Evolutionary conservation across 345 rosid genomes (phyloP).

Genomic region (Salix exigua): DNA sequence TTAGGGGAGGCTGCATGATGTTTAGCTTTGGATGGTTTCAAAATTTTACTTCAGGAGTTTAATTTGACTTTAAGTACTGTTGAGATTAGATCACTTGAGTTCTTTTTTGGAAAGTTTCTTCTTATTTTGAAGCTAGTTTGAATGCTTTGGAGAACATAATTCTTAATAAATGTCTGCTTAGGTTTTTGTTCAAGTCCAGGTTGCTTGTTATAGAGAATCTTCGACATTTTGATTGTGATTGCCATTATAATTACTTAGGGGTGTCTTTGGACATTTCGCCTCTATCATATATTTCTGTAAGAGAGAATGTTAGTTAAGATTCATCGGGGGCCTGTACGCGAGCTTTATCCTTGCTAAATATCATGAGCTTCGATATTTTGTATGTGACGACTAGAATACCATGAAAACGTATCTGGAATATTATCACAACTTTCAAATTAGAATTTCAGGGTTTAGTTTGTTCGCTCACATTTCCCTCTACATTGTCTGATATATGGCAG

Average conservation of each 20-base stretch:
- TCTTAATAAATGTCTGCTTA: neutral
- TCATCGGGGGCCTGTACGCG: neutral
- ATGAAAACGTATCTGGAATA: neutral
- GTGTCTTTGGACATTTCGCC: neutral
- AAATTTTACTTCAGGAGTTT: slow-evolving; percentile 5
- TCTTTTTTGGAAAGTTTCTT: neutral
- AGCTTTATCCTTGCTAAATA: neutral
- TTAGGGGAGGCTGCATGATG: neutral
- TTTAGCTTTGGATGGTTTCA: neutral
- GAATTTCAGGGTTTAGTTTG: neutral
- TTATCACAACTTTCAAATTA: neutral
- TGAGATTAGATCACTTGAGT: neutral
- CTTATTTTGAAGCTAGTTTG: neutral
- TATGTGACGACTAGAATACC: neutral
- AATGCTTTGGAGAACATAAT: neutral
- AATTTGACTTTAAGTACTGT: neutral
- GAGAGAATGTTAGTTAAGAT: neutral
- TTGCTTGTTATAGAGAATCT: neutral
- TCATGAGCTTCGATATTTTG: neutral
- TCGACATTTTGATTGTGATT: neutral
- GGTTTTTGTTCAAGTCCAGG: neutral
- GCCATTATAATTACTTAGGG: neutral
- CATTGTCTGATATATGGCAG: slow-evolving; percentile 8
- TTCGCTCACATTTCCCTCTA: neutral
- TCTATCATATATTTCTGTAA: neutral